These are phyloP conservation scores for Cyclotella sp. DNA, from an alignment of 108 stramenopile genomes.

Conservation along the genomic window DNA sequence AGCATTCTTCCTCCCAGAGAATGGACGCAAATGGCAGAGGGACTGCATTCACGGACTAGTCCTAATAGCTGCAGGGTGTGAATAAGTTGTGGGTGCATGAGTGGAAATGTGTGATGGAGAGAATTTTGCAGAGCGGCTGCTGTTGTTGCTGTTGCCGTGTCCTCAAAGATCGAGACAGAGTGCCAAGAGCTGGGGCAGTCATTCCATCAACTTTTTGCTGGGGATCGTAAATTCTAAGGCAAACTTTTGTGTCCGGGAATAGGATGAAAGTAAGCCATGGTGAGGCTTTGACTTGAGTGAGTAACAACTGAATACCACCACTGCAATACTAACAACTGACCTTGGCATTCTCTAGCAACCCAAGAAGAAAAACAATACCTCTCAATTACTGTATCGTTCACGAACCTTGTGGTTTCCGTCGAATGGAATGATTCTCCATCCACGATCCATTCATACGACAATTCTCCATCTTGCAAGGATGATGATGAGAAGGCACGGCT, in stretches of 20 bases:
- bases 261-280: too few species aligned
- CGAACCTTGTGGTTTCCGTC: not conserved
- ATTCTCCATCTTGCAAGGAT: constrained; percentile 1
- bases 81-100: constrained; percentile 59
- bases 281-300: too few species aligned
- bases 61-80: constrained; percentile 50
- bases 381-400: constrained; percentile 4
- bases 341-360: constrained; percentile 77
- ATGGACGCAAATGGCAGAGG: constrained; percentile 75
- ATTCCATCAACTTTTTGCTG: constrained; percentile 64
- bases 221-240: constrained; percentile 67
- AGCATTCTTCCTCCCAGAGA: constrained; percentile 84
- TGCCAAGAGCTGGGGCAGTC: constrained; percentile 47
- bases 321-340: constrained; percentile 2
- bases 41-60: constrained; percentile 17
- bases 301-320: too few species aligned
- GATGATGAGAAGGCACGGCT: not conserved
- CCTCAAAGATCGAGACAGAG: constrained; percentile 78
- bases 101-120: constrained; percentile 44
- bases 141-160: constrained; percentile 62
- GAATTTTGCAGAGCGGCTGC: constrained; percentile 9
- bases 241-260: too few species aligned
- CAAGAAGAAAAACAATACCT: constrained; percentile 80
- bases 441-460: constrained; percentile 50
- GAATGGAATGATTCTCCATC: constrained; percentile 33